Evolutionary conservation across 306 rosid species (phyloP), one percentile per base, ranked within the genome.

Genomic region (Leucaena leucocephala): DNA sequence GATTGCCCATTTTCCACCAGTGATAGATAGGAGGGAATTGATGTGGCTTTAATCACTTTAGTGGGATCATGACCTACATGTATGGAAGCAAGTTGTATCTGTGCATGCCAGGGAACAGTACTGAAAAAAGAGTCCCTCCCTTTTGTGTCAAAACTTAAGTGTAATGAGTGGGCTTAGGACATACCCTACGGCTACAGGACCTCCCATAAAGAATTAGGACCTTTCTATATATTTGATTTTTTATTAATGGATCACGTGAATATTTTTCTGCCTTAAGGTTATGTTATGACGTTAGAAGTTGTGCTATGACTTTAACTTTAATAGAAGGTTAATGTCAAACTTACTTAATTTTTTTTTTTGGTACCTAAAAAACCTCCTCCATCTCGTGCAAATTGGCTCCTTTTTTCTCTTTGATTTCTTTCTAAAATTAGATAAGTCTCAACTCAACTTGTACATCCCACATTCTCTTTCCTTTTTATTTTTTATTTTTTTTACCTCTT

Each of bases 11-110:
- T n/a, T n/a, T n/a, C n/a, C n/a, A n/a, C n/a, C n/a, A n/a, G n/a
- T n/a, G 75, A 78, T 74, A 57, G 82, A 77, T 69, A 54, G 72
- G 21, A 50, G 58, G 58, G 58, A 50, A 16, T 50, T 16, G 9
- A 0, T 17, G 58, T 16, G 19, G 8, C 87, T 86, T 83, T 3
- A 81, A 81, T 83, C 27, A 49, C 72, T 58, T 10, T 27, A 33
- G 43, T 72, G 65, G 71, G 75, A 83, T 83, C 58, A 83, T 76
- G 76, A 77, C 21, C 34, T n/a, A 16, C 81, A 14, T 71, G 76
- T 77, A 70, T 62, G 70, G 83, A 80, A 86, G 83, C 80, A 75
- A 59, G 81, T 62, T 86, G 82, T 57, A 21, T 74, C 71, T 67
- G 71, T 46, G 68, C 74, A 65, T 83, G 85, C 61, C 80, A 77